Evolutionary conservation across 2,329 filamentous ascomycete species (phyloP), one percentile per base, ranked within the genome.

Genomic region (Penicillium rolfsii): DNA sequence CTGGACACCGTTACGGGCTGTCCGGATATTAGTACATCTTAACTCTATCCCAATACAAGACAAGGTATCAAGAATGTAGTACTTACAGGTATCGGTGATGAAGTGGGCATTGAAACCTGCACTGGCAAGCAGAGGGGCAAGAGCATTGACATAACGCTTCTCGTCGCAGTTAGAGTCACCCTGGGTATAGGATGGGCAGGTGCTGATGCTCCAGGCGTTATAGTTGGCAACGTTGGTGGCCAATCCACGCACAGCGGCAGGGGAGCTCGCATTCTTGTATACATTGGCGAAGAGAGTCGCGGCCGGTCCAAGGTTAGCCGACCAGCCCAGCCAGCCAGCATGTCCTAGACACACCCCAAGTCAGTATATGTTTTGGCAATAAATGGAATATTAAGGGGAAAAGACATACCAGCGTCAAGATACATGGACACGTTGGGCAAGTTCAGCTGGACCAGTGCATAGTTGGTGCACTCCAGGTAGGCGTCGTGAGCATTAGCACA

Each of bases 241-340:
- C 16, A 85, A 77, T 56, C 84, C 83, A 61, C 83, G 81, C 22
- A 85, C 76, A 12, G 75, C 72, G 12, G 77, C 75, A 4, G 83
- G 83, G 3, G 74, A 78, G 1, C 77, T 77, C 19, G 82, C 82
- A 35, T 74, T 75, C 49, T 75, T 79, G 71, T 82, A 85, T 0
- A 85, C 71, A 26, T 76, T 48, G 3, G 75, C 80, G 68, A 79
- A 84, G 16, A 84, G 73, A 40, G 78, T 67, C 9, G 83, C 83
- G 2, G 82, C 81, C 5, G 83, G 83, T 5, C 67, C 65, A 49
- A 86, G 81, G 75, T 88, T 88, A 62, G 83, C 85, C 19, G 81
- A 72, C 85, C 85, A 88, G 68, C 86, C 86, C 46, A 88, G 80
- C 86, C 86, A 89, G 62, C 86, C 85, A 28, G 83, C 85, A 72